Base-by-base conservation (phyloP, 78 protist species). In the Dictyostelium brefeldianum region DNA sequence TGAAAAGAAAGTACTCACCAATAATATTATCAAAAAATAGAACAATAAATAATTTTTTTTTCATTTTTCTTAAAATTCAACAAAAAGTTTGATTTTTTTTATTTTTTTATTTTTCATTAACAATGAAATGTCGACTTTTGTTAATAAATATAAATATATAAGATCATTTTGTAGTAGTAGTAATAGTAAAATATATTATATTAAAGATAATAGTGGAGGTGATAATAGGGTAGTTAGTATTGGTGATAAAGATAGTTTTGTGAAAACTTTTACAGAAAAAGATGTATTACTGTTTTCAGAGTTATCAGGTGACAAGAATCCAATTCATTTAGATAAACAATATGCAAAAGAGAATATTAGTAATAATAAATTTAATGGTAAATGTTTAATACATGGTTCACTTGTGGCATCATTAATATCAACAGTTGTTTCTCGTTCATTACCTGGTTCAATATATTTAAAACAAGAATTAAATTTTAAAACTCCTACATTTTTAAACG, bases 401-500 rank as follows among this genome's bases (percentile, higher is more conserved):
- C 41, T 87, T 1, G 93, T 77, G 25, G 6, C 78, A 17, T 87
- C 93, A 18, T 25, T 87, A 47, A 18, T 87, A 15, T 69, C 85
- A 14, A 41, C 93, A 4, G 47, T 62, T 3, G 84, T 87, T 29
- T 81, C 73, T 3, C 51, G 8, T 10, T 10, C 79, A 29, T n/a
- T 77, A 31, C 84, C 62, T 18, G 93, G 93, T 50, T 47, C 79
- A 51, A 77, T 87, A 17, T 87, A 87, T 65, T 18, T 87, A 10
- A 29, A 36, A 18, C 83, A 87, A 65, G 84, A 70, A 20, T 36
- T 70, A 5, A 78, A 77, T 59, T 87, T 50, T 51, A 1, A 25
- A 27, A 77, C 77, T 20, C 93, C 93, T 15, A 80, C 84, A 2
- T 87, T 57, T 50, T 46, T 87, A n/a, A 75, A 81, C 51, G 83